Base-by-base conservation (phyloP, 2,329 filamentous ascomycete species). In the Fusarium protoensiforme region DNA sequence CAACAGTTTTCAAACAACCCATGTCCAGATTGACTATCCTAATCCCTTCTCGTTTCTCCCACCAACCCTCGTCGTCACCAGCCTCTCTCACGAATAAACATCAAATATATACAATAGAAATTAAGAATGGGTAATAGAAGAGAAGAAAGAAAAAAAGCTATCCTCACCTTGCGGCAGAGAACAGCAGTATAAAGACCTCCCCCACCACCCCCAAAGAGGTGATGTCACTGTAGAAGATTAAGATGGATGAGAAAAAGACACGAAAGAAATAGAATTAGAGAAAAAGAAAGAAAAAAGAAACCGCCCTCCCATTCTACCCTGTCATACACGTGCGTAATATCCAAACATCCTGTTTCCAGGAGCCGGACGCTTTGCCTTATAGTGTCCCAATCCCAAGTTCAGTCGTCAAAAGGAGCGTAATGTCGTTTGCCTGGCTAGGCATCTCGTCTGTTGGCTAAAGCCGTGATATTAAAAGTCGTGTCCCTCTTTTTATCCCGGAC, bases 1-100 rank as follows among this genome's bases (percentile, higher is more conserved):
- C 29, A 46, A 27, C 27, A 63, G 20, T 39, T 72, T 53, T 7
- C 7, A 2, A 2, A 62, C 33, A 46, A 59, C 70, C 41, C 60
- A 29, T 71, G 58, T 70, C 61, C 71, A 74, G 61, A 74, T 74
- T 74, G 22, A 74, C 70, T 74, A 69, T 73, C 60, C 63, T 53
- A 65, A 51, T 35, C 43, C 36, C 58, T 38, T 36, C 18, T 16
- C 54, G 33, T 73, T 46, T 53, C 33, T 54, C 7, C 38, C 48
- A 13, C 57, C 38, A 36, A 46, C 20, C 35, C 51, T 13, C 60
- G 29, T 39, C 61, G 18, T 43, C n/a, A 27, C 46, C 43, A 38
- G 6, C 18, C 24, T 48, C 46, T 33, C 22, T 31, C 48, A 58
- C 33, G 35, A 35, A 22, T n/a, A 38, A 51, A 31, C 46, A 38